A percentile compares a stretch with the other conserved stretches of the same genome.
phyloP scores from a whole-genome alignment of 1,139 yeast species.

The Hemisphaericaspora xylanilytica region DNA sequence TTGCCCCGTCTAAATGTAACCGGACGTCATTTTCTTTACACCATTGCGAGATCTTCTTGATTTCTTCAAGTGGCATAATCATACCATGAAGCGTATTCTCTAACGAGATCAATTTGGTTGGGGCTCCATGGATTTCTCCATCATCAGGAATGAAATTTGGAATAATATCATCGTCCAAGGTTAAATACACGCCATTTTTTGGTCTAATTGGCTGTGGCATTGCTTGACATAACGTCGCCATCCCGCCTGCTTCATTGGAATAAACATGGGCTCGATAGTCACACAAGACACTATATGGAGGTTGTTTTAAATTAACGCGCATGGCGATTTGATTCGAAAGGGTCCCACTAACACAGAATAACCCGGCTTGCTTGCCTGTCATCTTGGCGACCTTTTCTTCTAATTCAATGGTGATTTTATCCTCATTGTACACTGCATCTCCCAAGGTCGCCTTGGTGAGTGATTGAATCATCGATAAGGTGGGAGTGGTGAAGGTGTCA shows the following conservation, averaged over 20 bases:
- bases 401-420: slow-evolving; percentile 31
- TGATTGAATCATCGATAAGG: slow-evolving; percentile 36
- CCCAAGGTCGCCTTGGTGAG: slow-evolving; percentile 32
- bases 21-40: slow-evolving; percentile 33
- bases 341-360: slow-evolving; percentile 48
- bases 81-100: slow-evolving; percentile 49
- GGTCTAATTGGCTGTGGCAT: slow-evolving; percentile 43
- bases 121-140: slow-evolving; percentile 48
- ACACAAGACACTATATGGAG: slow-evolving; percentile 45
- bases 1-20: slow-evolving; percentile 47
- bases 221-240: slow-evolving; percentile 46
- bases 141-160: slow-evolving; percentile 44
- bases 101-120: slow-evolving; percentile 46
- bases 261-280: slow-evolving; percentile 42
- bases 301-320: slow-evolving; percentile 40
- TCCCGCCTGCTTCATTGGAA: slow-evolving; percentile 45
- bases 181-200: slow-evolving; percentile 35
- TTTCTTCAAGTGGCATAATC: slow-evolving; percentile 43
- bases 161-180: slow-evolving; percentile 39
- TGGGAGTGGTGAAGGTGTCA: slow-evolving; percentile 49
- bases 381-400: slow-evolving; percentile 35
- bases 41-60: slow-evolving; percentile 36
- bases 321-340: slow-evolving; percentile 45
- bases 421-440: slow-evolving; percentile 47
- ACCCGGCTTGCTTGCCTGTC: slow-evolving; percentile 43